Percentiles rank a stretch among this genome's conserved stretches.
Conservation (phyloP, 805 yeast species). For the Cyberlindnera suaveolens region DNA sequence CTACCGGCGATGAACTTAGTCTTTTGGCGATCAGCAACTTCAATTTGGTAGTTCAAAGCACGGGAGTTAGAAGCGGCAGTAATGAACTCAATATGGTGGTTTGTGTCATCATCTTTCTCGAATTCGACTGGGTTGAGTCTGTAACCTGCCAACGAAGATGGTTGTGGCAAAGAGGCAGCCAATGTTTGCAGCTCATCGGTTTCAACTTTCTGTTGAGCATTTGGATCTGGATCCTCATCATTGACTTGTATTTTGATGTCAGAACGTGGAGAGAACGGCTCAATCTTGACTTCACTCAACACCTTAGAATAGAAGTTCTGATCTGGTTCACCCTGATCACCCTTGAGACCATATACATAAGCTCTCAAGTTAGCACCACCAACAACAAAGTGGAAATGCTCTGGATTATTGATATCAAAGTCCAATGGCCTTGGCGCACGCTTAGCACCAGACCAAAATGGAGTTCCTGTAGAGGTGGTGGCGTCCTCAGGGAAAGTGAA, state of each 20-base stretch:
- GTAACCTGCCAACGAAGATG: constrained; percentile 83
- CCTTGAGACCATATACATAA: constrained; percentile 82
- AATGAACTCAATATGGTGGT: constrained; percentile 94
- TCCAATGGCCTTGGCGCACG: constrained; percentile 86
- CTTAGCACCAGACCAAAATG: constrained; percentile 98
- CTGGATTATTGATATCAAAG: constrained; percentile 68
- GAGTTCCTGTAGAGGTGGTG: constrained; percentile 80
- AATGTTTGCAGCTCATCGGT: constrained; percentile 60
- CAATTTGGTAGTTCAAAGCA: constrained; percentile 86
- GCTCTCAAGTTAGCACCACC: constrained; percentile 93
- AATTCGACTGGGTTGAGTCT: constrained; percentile 86
- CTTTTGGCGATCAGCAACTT: constrained; percentile 79
- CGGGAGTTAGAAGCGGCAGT: constrained; percentile 94
- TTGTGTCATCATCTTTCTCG: constrained; percentile 96
- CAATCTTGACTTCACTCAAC: constrained; percentile 41
- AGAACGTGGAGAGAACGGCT: constrained; percentile 69
- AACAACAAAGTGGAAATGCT: constrained; percentile 77
- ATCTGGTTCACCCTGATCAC: constrained; percentile 49
- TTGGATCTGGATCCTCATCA: constrained; percentile 87
- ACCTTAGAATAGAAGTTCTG: constrained; percentile 46
- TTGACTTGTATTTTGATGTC: constrained; percentile 77
- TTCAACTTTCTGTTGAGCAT: constrained; percentile 45
- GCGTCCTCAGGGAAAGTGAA: constrained; percentile 96
- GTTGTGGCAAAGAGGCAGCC: constrained; percentile 79
- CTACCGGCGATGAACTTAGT: constrained; percentile 98